These are phyloP conservation scores for Aureobasidium sp. DNA, from an alignment of 2,329 filamentous ascomycete genomes.

Conservation along the genomic window DNA sequence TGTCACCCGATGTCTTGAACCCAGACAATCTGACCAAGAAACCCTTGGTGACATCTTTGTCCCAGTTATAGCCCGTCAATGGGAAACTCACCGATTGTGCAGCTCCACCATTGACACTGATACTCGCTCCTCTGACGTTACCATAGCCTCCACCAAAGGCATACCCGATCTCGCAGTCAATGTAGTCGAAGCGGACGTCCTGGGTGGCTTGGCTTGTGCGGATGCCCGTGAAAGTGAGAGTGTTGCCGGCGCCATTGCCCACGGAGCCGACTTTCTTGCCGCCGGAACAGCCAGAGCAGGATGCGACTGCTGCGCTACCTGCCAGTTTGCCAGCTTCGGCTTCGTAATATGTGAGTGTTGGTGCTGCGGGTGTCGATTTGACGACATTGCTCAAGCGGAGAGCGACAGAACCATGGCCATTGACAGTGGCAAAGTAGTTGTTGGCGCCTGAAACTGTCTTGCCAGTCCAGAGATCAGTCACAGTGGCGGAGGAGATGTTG, in stretches of 20 bases:
- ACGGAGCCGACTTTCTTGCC: constrained; percentile 31
- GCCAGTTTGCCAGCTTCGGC: constrained; percentile 27
- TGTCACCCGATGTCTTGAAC: constrained; percentile 21
- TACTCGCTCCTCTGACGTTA: constrained; percentile 32
- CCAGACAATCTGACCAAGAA: constrained; percentile 24
- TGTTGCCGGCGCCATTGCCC: constrained; percentile 19
- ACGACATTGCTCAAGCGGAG: constrained; percentile 31
- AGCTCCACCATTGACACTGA: constrained; percentile 33
- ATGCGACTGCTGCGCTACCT: constrained; percentile 25
- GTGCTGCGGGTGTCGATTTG: constrained; percentile 14
- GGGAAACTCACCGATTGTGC: constrained; percentile 34
- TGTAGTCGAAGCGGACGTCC: constrained; percentile 33
- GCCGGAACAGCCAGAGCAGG: constrained; percentile 31
- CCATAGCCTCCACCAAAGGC: constrained; percentile 26
- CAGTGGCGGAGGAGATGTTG: constrained; percentile 29
- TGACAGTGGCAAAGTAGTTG: constrained; percentile 22
- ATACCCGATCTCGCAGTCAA: constrained; percentile 36
- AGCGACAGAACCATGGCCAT: constrained; percentile 26
- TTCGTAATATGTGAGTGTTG: constrained; percentile 25
- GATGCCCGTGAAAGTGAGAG: constrained; percentile 27
- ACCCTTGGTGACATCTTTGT: constrained; percentile 24
- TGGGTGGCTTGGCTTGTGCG: constrained; percentile 25
- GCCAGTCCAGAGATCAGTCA: constrained; percentile 33
- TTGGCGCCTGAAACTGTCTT: constrained; percentile 16
- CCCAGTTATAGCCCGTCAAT: constrained; percentile 36